These are phyloP conservation scores for Aspergillus ustus DNA, from an alignment of 2,329 filamentous ascomycete species.

Conservation along the genomic window DNA sequence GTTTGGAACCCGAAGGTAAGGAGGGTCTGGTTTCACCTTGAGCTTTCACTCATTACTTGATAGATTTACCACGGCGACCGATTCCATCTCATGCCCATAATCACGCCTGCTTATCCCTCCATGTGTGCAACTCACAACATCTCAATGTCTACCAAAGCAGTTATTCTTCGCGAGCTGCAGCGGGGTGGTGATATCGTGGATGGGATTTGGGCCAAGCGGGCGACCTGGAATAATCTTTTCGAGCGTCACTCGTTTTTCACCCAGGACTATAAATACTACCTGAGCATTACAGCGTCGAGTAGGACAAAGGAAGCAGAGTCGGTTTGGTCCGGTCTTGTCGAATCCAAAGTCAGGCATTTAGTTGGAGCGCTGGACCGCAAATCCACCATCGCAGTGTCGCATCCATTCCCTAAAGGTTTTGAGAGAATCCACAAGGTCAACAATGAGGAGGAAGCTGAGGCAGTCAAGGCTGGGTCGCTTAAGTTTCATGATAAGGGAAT, in stretches of 20 bases:
- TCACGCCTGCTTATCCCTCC: constrained; percentile 94
- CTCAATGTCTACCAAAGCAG: constrained; percentile 78
- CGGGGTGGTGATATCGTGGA: constrained; percentile 78
- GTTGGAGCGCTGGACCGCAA: constrained; percentile 83
- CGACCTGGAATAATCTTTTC: constrained; percentile 86
- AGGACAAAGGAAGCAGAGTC: constrained; percentile 82
- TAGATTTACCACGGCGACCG: constrained; percentile 79
- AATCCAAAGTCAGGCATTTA: constrained; percentile 88
- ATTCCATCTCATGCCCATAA: constrained; percentile 94
- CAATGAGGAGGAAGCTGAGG: constrained; percentile 64
- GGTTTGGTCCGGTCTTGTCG: constrained; percentile 87
- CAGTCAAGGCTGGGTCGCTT: constrained; percentile 65
- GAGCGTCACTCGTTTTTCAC: constrained; percentile 93
- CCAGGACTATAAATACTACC: constrained; percentile 90
- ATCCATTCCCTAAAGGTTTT: constrained; percentile 92
- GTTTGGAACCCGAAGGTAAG: constrained; percentile 91
- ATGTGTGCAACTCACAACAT: constrained; percentile 99
- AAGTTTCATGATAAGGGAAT: constrained; percentile 61
- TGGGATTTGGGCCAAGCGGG: constrained; percentile 76
- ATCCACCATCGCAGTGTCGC: constrained; percentile 77
- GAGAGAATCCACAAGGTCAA: constrained; percentile 76
- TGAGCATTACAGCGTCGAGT: constrained; percentile 83
- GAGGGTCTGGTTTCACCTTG: neutral
- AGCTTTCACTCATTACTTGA: neutral
- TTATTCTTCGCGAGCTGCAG: constrained; percentile 82